phyloP scores from a whole-genome alignment of 768 basidiomycete genomes.

The Kondoa subrosea region DNA sequence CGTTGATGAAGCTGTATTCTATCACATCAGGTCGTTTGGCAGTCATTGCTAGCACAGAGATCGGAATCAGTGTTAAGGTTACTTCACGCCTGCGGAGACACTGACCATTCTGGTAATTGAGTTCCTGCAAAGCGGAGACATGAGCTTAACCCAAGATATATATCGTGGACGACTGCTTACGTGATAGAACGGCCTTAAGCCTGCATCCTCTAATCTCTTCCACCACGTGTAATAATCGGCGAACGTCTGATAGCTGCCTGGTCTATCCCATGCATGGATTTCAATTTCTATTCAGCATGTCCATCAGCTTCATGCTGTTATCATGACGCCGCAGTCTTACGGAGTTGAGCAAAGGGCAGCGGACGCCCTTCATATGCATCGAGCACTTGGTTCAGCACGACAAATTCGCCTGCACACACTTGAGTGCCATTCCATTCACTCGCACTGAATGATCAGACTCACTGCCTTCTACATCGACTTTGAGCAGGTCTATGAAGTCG shows the following conservation, averaged over 20 bases:
- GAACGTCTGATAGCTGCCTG: too few species aligned
- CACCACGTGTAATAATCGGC: too few species aligned
- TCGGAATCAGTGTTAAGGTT: too few species aligned
- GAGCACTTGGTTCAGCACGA: neutral
- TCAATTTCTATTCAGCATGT: too few species aligned
- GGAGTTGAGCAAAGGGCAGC: neutral
- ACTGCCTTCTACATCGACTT: slow-evolving; percentile 1
- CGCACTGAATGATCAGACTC: neutral
- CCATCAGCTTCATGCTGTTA: too few species aligned
- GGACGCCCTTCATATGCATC: neutral
- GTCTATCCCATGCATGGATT: neutral
- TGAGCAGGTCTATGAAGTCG: slow-evolving; percentile 1
- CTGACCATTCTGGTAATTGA: neutral
- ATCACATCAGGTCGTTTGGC: neutral
- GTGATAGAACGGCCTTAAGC: too few species aligned
- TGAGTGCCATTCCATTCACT: neutral
- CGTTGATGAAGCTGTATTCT: neutral
- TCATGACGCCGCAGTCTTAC: too few species aligned
- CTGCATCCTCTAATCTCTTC: too few species aligned
- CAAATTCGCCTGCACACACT: neutral
- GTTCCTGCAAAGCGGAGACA: neutral
- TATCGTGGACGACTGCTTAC: neutral
- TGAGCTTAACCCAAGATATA: neutral
- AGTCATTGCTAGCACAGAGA: too few species aligned
- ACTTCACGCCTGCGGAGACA: too few species aligned